A percentile compares a stretch with the other conserved stretches of the same genome.
Conservation (phyloP, 2,329 filamentous ascomycete genomes). For the Blumeria graminis region DNA sequence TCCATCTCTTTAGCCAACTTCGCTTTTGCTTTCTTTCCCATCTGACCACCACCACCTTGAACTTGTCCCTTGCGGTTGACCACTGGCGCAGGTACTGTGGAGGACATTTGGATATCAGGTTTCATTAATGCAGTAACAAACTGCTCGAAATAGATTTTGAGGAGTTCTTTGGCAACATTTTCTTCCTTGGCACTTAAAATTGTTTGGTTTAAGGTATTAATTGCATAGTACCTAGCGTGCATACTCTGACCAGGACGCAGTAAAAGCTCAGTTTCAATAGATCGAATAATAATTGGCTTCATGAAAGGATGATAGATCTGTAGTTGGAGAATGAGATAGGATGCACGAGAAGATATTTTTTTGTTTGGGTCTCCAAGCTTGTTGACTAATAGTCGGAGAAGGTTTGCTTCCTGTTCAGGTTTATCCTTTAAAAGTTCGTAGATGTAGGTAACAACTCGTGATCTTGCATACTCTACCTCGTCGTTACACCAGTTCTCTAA, state of each 20-base stretch:
- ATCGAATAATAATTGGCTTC: constrained; percentile 68
- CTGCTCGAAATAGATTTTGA: constrained; percentile 79
- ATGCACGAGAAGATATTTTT: constrained; percentile 84
- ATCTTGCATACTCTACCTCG: constrained; percentile 82
- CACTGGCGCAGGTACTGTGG: constrained; percentile 15
- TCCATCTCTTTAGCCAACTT: constrained; percentile 17
- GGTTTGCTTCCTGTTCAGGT: constrained; percentile 87
- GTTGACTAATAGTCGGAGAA: constrained; percentile 77
- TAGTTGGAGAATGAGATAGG: constrained; percentile 79
- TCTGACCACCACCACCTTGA: constrained; percentile 27
- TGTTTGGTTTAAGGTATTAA: constrained; percentile 93
- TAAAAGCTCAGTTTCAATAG: constrained; percentile 69
- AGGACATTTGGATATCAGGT: constrained; percentile 14
- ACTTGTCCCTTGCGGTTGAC: constrained; percentile 25
- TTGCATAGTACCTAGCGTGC: constrained; percentile 82
- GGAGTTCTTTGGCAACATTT: constrained; percentile 50
- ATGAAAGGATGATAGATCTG: constrained; percentile 76
- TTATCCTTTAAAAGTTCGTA: constrained; percentile 84
- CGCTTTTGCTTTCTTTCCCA: constrained; percentile 26
- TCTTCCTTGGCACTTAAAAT: constrained; percentile 72
- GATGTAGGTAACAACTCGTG: constrained; percentile 70
- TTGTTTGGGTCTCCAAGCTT: constrained; percentile 89
- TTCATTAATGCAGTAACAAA: constrained; percentile 63
- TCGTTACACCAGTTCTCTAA: constrained; percentile 86
- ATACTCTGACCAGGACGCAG: constrained; percentile 69